These are phyloP conservation scores for Friedmanniomyces simplex DNA, from an alignment of 495 filamentous ascomycete species.

Conservation along the genomic window DNA sequence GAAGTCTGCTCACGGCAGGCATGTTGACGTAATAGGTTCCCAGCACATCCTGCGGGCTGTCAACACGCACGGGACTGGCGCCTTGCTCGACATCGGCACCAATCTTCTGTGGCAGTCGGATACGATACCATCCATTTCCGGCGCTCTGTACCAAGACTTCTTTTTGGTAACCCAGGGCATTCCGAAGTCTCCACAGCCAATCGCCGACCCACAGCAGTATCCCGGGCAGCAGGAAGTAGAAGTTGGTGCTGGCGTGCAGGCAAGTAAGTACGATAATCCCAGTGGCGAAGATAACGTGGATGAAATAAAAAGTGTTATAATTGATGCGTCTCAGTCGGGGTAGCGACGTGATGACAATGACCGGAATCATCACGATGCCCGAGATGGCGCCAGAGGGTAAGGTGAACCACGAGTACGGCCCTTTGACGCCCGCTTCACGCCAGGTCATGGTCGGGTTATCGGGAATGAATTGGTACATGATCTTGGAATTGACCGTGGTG, in stretches of 20 bases:
- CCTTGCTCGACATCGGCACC: background rate
- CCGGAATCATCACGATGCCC: background rate
- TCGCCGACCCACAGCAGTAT: background rate
- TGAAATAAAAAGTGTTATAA: conserved; percentile 1
- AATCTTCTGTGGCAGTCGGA: background rate
- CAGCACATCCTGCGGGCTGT: background rate
- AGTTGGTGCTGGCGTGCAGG: background rate
- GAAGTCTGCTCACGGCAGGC: background rate
- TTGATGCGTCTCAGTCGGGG: background rate
- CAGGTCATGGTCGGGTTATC: background rate
- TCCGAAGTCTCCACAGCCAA: background rate
- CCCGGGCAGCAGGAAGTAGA: conserved; percentile 5
- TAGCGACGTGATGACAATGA: background rate
- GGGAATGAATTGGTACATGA: background rate
- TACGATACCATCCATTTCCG: background rate
- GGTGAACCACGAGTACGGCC: background rate
- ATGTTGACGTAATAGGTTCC: background rate
- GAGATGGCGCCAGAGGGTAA: background rate
- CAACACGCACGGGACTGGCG: background rate
- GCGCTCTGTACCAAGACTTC: background rate
- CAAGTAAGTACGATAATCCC: background rate
- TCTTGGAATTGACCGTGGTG: too few species aligned
- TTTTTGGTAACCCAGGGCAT: background rate
- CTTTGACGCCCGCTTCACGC: background rate
- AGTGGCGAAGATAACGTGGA: background rate